A percentile compares a stretch with the other conserved stretches of the same genome.
Conservation (phyloP, 1,284 basidiomycete species). For the Sporisorium graminicola region DNA sequence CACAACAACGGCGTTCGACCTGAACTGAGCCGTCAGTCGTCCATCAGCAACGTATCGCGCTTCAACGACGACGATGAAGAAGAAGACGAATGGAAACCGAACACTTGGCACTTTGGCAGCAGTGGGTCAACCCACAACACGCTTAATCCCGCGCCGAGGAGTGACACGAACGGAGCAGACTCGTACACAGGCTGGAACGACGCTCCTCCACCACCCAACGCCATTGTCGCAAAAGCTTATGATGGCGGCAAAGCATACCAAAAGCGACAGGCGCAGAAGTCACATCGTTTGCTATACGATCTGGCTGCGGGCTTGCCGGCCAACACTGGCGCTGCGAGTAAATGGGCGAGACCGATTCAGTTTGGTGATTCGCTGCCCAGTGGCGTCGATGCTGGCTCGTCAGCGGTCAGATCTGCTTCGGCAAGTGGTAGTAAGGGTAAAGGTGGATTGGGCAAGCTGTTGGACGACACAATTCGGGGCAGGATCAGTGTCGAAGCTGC, state of each 20-base stretch:
- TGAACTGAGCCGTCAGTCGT: conserved; percentile 13
- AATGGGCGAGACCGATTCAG: conserved; percentile 66
- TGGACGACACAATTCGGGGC: conserved; percentile 54
- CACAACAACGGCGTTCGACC: conserved; percentile 10
- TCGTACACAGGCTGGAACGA: conserved; percentile 61
- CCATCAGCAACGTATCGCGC: conserved; percentile 18
- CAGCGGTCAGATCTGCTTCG: not conserved
- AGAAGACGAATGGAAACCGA: conserved; percentile 58
- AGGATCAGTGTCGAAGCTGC: conserved; percentile 57
- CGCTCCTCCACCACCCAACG: conserved; percentile 39
- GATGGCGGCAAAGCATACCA: conserved; percentile 40
- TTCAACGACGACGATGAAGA: conserved; percentile 34
- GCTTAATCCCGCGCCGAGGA: not conserved
- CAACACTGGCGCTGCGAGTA: conserved; percentile 63
- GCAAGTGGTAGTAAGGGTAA: conserved; percentile 1
- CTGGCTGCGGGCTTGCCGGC: conserved; percentile 59
- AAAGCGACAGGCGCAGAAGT: conserved; percentile 32
- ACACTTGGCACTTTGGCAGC: conserved; percentile 57
- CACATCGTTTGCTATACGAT: conserved; percentile 59
- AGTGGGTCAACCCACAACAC: not conserved
- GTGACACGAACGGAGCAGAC: not conserved
- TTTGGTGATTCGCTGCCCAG: conserved; percentile 58
- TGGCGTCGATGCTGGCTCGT: not conserved
- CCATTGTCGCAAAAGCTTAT: conserved; percentile 58
- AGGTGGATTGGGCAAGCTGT: conserved; percentile 41